Evolutionary conservation across 2,329 filamentous ascomycete genomes (phyloP).

Genomic region (Ceratocystis cacaofunesta): DNA sequence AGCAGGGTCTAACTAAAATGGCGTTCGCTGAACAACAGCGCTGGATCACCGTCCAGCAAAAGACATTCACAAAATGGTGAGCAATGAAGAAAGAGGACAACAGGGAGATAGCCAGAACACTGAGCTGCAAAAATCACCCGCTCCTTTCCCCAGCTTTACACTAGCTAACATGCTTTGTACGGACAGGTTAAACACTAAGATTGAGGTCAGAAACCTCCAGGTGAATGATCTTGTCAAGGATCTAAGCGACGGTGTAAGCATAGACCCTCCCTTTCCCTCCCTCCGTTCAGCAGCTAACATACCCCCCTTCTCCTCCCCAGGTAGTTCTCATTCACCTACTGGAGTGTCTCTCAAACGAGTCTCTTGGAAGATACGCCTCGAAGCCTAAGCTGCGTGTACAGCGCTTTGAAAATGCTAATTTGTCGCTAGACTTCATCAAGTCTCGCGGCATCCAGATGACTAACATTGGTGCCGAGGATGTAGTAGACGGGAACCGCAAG

Average conservation of each 20-base stretch:
- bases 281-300: not conserved
- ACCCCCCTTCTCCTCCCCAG: constrained; percentile 29
- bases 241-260: constrained; percentile 79
- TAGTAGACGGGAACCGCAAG: constrained; percentile 94
- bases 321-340: constrained; percentile 92
- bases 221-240: constrained; percentile 81
- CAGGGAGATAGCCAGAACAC: not conserved
- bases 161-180: not conserved
- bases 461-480: constrained; percentile 95
- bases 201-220: constrained; percentile 60
- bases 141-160: too few species aligned
- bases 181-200: constrained; percentile 86
- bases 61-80: constrained; percentile 94
- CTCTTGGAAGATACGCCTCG: constrained; percentile 88
- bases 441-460: constrained; percentile 87
- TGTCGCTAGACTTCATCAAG: constrained; percentile 86
- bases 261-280: not conserved
- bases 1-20: constrained; percentile 42
- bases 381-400: constrained; percentile 94
- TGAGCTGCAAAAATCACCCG: not conserved
- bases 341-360: constrained; percentile 88
- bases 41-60: constrained; percentile 78
- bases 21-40: constrained; percentile 49
- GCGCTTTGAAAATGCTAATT: constrained; percentile 95
- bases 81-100: constrained; percentile 1